Evolutionary conservation across 176 grass and related monocot species (phyloP).

Genomic region (Hsuehochloa calcarea): DNA sequence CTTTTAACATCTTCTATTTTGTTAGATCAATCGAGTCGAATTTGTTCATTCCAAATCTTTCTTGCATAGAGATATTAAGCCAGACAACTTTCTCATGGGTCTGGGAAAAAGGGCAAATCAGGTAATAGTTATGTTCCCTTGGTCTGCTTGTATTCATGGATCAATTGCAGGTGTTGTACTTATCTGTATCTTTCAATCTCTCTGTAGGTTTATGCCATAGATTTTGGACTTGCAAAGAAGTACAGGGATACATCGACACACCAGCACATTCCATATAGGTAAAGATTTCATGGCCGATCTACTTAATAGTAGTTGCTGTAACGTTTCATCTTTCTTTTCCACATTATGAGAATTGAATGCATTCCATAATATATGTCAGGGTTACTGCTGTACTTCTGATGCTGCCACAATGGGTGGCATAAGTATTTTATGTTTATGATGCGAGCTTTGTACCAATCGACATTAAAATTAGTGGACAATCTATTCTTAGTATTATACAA

Average conservation of each 20-base stretch:
- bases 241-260: slow-evolving; percentile 77
- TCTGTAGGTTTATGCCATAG: slow-evolving; percentile 76
- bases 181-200: not conserved
- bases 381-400: not conserved
- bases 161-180: not conserved
- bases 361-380: not conserved
- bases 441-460: not conserved
- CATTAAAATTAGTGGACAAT: not conserved
- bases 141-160: not conserved
- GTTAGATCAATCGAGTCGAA: slow-evolving; percentile 77
- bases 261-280: slow-evolving; percentile 94
- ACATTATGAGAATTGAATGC: not conserved
- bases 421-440: not conserved
- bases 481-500: not conserved
- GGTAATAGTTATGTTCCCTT: slow-evolving; percentile 30
- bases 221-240: slow-evolving; percentile 94
- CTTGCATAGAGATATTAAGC: slow-evolving; percentile 89
- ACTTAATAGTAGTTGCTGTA: not conserved
- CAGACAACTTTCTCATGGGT: slow-evolving; percentile 96
- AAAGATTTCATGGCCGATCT: not conserved
- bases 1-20: slow-evolving; percentile 12
- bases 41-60: slow-evolving; percentile 87
- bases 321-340: not conserved
- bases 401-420: not conserved
- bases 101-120: slow-evolving; percentile 86